Evolutionary conservation across 2,329 filamentous ascomycete genomes (phyloP), one percentile per base, ranked within the genome.

Genomic region (Fusarium nurragi): DNA sequence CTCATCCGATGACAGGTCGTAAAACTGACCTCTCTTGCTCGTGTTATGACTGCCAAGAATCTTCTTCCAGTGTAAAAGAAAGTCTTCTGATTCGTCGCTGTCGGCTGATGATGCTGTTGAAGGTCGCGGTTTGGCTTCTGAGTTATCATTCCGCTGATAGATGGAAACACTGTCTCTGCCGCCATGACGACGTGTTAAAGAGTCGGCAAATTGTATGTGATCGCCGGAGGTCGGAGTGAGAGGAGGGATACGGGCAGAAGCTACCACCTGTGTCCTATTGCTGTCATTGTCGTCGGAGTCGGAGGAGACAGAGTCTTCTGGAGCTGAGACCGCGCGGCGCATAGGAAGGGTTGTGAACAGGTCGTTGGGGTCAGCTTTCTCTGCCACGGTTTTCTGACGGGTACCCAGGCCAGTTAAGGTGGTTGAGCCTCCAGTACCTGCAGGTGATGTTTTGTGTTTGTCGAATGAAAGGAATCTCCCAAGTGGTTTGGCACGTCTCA

Each of bases 1-100:
- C 67, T 89, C 84, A 14, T 81, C 79, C 19, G 78, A 77, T 1
- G 78, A 79, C 34, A 89, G 74, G 40, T 82, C 80, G 66, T 84
- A 80, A 57, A 88, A 86, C 56, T 85, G 82, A 3, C 81, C 81
- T 71, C 86, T 87, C 45, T 83, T 79, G 4, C 81, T 81, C 3
- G 82, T 77, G 7, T 78, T 76, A 49, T 77, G 73, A 8, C 73
- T 69, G 30, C 73, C 72, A 32, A 81, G 67, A 38, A 81, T 76
- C 37, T 72, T 70, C 18, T 71, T 72, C 70, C 73, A 76, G 38
- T 76, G 70, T 13, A 69, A 41, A 3, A 73, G 55, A 36, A 74
- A 68, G 46, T 74, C 69, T 39, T 70, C 73, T 3, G 69, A 68
- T 38, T 71, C 71, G 38, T 71, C 60, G 16, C 64, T 73, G 11